These are phyloP conservation scores for Ochetophila trinervis DNA, from an alignment of 306 rosid species.

Conservation along the genomic window DNA sequence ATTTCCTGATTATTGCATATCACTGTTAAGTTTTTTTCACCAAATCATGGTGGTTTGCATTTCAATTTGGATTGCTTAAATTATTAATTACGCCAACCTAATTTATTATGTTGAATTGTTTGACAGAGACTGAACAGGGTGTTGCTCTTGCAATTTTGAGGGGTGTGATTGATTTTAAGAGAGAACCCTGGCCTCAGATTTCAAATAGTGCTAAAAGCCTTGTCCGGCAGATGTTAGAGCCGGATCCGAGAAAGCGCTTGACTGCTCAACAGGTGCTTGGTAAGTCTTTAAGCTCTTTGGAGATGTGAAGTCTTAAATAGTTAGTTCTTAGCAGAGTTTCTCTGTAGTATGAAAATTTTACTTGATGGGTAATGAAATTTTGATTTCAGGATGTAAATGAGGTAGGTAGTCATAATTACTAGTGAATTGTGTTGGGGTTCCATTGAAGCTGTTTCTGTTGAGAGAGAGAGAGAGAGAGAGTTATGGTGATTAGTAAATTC, in stretches of 20 bases:
- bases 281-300: slow-evolving; percentile 41
- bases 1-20: not conserved
- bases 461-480: not conserved
- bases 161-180: slow-evolving; percentile 91
- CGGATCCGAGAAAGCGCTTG: slow-evolving; percentile 83
- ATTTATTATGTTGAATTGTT: slow-evolving; percentile 11
- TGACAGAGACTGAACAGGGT: slow-evolving; percentile 84
- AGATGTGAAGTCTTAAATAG: slow-evolving; percentile 2
- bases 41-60: not conserved
- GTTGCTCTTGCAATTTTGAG: slow-evolving; percentile 96
- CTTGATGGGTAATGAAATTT: not conserved
- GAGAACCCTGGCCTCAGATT: slow-evolving; percentile 99
- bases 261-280: slow-evolving; percentile 97
- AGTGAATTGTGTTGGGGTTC: not conserved
- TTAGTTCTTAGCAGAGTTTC: not conserved
- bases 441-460: not conserved
- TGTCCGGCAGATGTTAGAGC: slow-evolving; percentile 88
- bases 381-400: too few species aligned
- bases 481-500: not conserved
- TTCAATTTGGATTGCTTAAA: not conserved
- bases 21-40: not conserved
- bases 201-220: slow-evolving; percentile 95
- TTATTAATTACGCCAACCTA: slow-evolving; percentile 8
- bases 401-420: too few species aligned
- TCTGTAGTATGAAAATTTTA: not conserved